Evolutionary conservation across 257 asterid species (phyloP), one percentile per base, ranked within the genome.

Genomic region (Paraleonurus japonicus): DNA sequence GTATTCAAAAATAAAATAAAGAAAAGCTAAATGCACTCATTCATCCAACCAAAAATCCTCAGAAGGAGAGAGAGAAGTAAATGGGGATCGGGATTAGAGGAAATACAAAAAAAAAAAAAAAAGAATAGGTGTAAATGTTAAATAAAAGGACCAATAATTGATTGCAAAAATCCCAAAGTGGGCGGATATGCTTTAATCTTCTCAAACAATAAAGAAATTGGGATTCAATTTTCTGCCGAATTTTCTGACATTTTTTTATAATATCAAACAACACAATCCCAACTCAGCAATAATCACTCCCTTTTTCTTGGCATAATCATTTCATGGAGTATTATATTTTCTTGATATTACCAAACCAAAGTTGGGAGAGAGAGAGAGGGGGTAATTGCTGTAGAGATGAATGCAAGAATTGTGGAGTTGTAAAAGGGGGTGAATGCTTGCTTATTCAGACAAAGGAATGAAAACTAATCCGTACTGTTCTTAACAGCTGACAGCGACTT

Each of bases 381-480:
- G 0, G 9, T 28, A 60, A 71, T 71, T 8, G 12, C 2, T 53
- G 69, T 61, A 43, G 59, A 62, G 81, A 81, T 75, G 71, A 76
- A 78, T 78, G 85, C 74, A 67, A 48, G 61, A 65, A 26, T 74
- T 89, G 89, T 85, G 86, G 83, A 85, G 76, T 78, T 75, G 22
- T 81, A 89, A 83, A n/a, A n/a, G n/a, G n/a, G n/a, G n/a, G n/a
- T n/a, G n/a, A n/a, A n/a, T n/a, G n/a, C n/a, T n/a, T n/a, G 80
- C 78, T 70, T 77, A 62, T 32, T 75, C 72, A 83, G 88, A 84
- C 82, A 81, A 77, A 81, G 60, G 68, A 77, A 78, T 70, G 65
- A 67, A 26, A 65, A 67, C 26, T 6, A 74, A 72, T 69, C 67
- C 77, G 68, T 76, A 81, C 72, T 69, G 59, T 72, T 65, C 70